A percentile compares a stretch with the other conserved stretches of the same genome.
phyloP scores from a whole-genome alignment of 176 grass and related monocot genomes.

The Phragmites australis region DNA sequence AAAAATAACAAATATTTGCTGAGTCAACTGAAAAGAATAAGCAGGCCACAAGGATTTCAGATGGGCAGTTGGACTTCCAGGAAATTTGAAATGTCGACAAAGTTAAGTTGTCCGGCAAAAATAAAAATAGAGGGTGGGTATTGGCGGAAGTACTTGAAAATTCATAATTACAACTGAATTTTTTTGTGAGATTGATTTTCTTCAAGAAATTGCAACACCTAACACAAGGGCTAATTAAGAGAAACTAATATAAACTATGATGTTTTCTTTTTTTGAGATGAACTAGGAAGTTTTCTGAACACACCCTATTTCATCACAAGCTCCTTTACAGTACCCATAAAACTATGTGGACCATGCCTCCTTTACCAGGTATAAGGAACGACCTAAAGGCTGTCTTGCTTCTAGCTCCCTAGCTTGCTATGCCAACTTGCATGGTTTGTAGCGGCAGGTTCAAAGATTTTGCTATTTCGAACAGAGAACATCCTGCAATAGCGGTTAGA shows the following conservation, averaged over 20 bases:
- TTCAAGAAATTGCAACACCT: neutral
- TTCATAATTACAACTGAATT: neutral
- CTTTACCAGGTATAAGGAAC: neutral
- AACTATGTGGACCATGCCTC: neutral
- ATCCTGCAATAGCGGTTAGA: neutral
- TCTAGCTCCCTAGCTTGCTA: neutral
- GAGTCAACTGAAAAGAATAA: neutral
- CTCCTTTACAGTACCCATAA: neutral
- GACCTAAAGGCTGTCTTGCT: neutral
- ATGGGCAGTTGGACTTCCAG: neutral
- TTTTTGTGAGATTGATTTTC: neutral
- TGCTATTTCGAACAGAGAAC: neutral
- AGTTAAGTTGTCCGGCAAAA: no score
- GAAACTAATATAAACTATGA: neutral
- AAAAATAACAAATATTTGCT: neutral
- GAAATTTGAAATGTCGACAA: constrained; percentile 5
- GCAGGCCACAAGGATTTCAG: neutral
- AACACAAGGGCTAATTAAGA: neutral
- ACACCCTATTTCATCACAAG: neutral
- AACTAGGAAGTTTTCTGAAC: neutral
- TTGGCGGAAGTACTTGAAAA: neutral
- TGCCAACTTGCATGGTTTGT: neutral
- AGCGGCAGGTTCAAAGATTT: neutral
- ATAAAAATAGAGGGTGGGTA: neutral
- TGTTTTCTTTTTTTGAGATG: no score